Base-by-base conservation (phyloP, 1,284 basidiomycete genomes). In the Golubevia pallescens region DNA sequence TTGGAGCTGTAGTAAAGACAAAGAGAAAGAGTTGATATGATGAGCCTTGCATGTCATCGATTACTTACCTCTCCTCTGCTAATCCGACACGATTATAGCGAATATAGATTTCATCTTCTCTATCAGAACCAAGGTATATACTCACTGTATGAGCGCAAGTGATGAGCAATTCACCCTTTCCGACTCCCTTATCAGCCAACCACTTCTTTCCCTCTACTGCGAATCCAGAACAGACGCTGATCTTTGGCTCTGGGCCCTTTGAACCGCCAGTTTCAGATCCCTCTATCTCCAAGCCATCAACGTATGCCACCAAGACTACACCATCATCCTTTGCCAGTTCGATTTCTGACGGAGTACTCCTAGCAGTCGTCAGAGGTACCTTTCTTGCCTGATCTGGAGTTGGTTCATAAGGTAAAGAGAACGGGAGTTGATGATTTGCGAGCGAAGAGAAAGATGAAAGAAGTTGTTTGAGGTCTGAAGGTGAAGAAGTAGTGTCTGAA, bases 71-170 rank as follows among this genome's bases (percentile, higher is more conserved):
- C 88, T 75, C 90, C 89, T 62, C 14, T 56, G 65, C 28, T 21
- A 21, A 58, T n/a, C 16, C 16, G 57, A 38, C n/a, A n/a, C n/a
- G n/a, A n/a, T n/a, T n/a, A n/a, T n/a, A n/a, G n/a, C n/a, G n/a
- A n/a, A n/a, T n/a, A n/a, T n/a, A n/a, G n/a, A n/a, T n/a, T n/a
- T n/a, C 28, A 28, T 28, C 28, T 28, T 28, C 28, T 28, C 28
- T 28, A 28, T 28, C 28, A 28, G 28, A 28, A 28, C 28, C 23
- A 14, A 13, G 38, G 2, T 4, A n/a, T 60, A 13, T 21, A 66
- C 63, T 66, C 24, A 92, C 77, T 1, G 91, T 91, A 78, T 92
- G 92, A 3, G 89, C 90, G 72, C 91, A 92, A 0, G 90, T 90
- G 13, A 91, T 77, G 24, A 92, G 78, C 8, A 90, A 70, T 1